Conservation (phyloP, 306 rosid genomes). For the Prosopis cineraria region DNA sequence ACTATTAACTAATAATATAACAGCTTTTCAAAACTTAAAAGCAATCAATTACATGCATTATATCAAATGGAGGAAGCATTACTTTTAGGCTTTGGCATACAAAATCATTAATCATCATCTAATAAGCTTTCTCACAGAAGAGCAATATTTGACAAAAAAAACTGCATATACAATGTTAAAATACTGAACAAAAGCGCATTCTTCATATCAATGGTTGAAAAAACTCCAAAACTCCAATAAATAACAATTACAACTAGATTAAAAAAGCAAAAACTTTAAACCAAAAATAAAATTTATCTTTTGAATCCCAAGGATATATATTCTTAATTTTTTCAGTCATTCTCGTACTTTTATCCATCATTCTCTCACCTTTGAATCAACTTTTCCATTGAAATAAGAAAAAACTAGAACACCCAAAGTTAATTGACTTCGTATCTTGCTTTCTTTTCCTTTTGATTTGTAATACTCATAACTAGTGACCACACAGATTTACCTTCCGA, state of each 20-base stretch:
- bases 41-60: constrained; percentile 17
- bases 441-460: not conserved
- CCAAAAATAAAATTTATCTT: not conserved
- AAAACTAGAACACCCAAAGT: not conserved
- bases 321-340: not conserved
- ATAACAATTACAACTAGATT: not conserved
- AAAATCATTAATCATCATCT: not conserved
- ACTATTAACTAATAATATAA: not conserved
- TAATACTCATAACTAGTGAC: not conserved
- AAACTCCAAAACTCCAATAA: not conserved
- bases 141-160: constrained; percentile 18
- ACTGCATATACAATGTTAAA: not conserved
- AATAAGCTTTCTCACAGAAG: not conserved
- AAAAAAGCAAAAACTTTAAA: not conserved
- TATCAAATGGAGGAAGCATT: not conserved
- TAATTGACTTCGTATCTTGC: not conserved
- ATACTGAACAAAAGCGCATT: not conserved
- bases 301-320: not conserved
- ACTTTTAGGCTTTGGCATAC: constrained; percentile 16
- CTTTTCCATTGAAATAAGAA: not conserved
- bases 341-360: not conserved
- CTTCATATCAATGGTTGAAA: not conserved
- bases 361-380: not conserved
- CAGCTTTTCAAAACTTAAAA: constrained; percentile 2
- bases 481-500: constrained; percentile 69